A percentile compares a stretch with the other conserved stretches of the same genome.
Evolutionary conservation across 345 rosid species (phyloP).

Genomic region (Murraya koenigii): DNA sequence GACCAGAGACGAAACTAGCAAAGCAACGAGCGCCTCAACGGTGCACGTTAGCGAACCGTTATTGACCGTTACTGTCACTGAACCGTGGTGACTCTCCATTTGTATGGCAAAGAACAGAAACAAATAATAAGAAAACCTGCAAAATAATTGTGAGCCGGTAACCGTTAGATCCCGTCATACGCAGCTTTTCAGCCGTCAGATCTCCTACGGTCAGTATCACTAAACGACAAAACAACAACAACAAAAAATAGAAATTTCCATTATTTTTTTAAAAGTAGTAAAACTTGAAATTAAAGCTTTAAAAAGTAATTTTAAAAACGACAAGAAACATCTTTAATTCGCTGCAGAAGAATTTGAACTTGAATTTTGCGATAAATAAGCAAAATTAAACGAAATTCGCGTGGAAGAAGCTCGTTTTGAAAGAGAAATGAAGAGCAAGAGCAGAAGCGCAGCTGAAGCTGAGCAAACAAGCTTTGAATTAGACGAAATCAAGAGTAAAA

Average conservation of each 20-base stretch:
- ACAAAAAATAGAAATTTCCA: not conserved
- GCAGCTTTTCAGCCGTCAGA: conserved; percentile 26
- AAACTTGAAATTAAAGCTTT: not conserved
- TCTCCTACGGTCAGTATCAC: conserved; percentile 2
- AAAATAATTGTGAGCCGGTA: not conserved
- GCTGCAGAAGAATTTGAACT: conserved; percentile 15
- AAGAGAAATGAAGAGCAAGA: not conserved
- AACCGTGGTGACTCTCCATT: conserved; percentile 32
- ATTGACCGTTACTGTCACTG: conserved; percentile 29
- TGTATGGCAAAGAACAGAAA: conserved; percentile 4
- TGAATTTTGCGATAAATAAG: not conserved
- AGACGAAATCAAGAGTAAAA: not conserved
- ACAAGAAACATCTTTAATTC: conserved; percentile 25
- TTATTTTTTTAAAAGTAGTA: not conserved
- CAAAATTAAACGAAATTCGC: not conserved
- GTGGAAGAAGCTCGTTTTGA: not conserved
- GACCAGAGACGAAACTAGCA: conserved; percentile 42
- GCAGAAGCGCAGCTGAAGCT: not conserved
- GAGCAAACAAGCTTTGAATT: not conserved
- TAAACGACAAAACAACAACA: not conserved
- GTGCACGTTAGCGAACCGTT: conserved; percentile 51
- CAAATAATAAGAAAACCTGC: conserved; percentile 8
- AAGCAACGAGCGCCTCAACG: conserved; percentile 35
- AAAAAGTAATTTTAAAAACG: not conserved
- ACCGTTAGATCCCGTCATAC: conserved; percentile 27